Evolutionary conservation across 2,329 filamentous ascomycete genomes (phyloP), one percentile per base, ranked within the genome.

Genomic region (Botrytis fabae): DNA sequence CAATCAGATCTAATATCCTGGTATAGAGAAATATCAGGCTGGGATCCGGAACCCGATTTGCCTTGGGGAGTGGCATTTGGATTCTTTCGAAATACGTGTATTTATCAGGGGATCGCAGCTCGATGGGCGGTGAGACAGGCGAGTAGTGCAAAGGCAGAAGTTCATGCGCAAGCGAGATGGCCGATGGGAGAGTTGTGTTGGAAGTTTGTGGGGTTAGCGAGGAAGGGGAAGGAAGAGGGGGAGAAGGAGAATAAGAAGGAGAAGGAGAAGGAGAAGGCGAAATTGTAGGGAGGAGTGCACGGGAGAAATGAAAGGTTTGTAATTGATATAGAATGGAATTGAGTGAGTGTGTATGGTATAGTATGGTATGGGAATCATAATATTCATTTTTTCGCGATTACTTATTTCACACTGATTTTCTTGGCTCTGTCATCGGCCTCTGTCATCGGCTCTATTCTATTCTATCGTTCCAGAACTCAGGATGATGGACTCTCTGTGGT

Each of bases 71-170:
- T 86, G 80, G 88, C 89, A 1, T 92, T 92, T 80, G 87, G 84
- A 78, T 85, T 89, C 60, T 91, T 90, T 81, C 85, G 89, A 78
- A 83, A 86, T 70, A 85, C 89, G 44, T 89, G 86, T 69, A 90
- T 92, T 75, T 88, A 86, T 78, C 96, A 99, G 85, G 96, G 96
- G 4, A 98, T 99, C 81, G 95, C 95, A 66, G 96, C 96, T 68
- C 85, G 96, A 76, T 92, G 92, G 81, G 96, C 96, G 40, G 84
- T 88, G 65, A 85, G 95, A 66, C 95, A 98, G 86, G 96, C 96
- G 54, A 97, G 94, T 83, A 97, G 94, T 81, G 92, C 89, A 73
- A 89, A 92, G 81, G 96, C 96, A 10, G 88, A 86, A 77, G 86
- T 90, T 60, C 93, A 97, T 82, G 94, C 87, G 0, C 84, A 84